A percentile compares a stretch with the other conserved stretches of the same genome.
phyloP scores from a whole-genome alignment of 2,329 filamentous ascomycete genomes.

The Diaporthe capsici region DNA sequence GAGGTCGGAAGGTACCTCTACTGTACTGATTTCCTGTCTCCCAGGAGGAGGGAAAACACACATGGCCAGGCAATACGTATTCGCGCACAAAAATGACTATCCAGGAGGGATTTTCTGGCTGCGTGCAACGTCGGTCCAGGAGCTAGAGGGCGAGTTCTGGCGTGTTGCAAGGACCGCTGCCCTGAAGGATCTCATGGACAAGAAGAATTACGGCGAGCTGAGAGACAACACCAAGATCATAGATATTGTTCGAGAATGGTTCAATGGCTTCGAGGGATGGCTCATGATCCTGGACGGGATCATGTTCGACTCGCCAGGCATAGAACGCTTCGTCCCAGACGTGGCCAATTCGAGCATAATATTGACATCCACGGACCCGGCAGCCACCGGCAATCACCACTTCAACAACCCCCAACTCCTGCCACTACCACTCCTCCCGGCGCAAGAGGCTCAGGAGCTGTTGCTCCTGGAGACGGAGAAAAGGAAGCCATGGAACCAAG shows the following conservation, averaged over 20 bases:
- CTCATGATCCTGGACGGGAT: conserved; percentile 78
- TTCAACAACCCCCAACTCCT: conserved; percentile 73
- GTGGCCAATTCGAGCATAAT: conserved; percentile 74
- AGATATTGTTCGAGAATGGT: conserved; percentile 71
- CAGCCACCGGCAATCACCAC: conserved; percentile 66
- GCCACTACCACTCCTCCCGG: conserved; percentile 66
- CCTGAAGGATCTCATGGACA: conserved; percentile 58
- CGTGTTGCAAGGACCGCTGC: conserved; percentile 73
- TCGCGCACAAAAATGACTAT: conserved; percentile 70
- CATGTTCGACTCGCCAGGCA: conserved; percentile 68
- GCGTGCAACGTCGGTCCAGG: conserved; percentile 70
- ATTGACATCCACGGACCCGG: conserved; percentile 76
- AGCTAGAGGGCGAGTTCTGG: conserved; percentile 74
- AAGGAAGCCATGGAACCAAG: conserved; percentile 64
- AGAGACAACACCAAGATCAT: conserved; percentile 64
- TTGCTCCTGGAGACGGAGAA: conserved; percentile 75
- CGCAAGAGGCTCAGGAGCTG: conserved; percentile 71
- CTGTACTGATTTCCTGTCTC: conserved; percentile 74
- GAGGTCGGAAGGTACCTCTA: conserved; percentile 70
- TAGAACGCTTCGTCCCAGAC: conserved; percentile 75
- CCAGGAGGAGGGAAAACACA: conserved; percentile 79
- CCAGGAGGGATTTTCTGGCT: conserved; percentile 80
- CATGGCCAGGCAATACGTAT: conserved; percentile 77
- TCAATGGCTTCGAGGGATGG: conserved; percentile 74
- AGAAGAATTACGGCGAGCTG: conserved; percentile 56